A percentile compares a stretch with the other conserved stretches of the same genome.
Evolutionary conservation across 1,139 yeast genomes (phyloP).

Genomic region (Hyphopichia pseudoburtonii): DNA sequence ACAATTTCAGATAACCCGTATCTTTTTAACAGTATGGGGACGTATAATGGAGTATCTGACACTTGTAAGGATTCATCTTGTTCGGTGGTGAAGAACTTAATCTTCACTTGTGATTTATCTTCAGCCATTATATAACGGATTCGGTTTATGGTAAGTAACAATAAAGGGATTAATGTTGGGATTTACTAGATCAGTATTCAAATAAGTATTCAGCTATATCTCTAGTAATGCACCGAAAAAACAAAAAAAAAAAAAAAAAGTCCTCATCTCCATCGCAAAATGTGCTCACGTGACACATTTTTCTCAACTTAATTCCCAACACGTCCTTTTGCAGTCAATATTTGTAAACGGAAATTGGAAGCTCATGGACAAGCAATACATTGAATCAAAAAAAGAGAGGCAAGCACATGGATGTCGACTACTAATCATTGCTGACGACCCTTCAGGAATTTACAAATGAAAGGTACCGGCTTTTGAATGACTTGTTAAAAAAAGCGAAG

Average conservation of each 20-base stretch:
- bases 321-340: too few species aligned
- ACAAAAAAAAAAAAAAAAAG: constrained; percentile 5
- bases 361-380: too few species aligned
- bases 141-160: too few species aligned
- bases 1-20: constrained; percentile 94
- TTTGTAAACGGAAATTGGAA: too few species aligned
- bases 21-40: constrained; percentile 82
- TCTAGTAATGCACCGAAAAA: constrained; percentile 7
- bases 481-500: too few species aligned
- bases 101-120: constrained; percentile 55
- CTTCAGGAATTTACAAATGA: too few species aligned
- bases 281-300: constrained; percentile 1
- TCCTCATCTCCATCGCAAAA: constrained; percentile 3
- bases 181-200: constrained; percentile 3
- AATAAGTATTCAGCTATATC: constrained; percentile 3
- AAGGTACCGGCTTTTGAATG: too few species aligned
- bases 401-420: too few species aligned
- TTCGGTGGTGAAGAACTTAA: constrained; percentile 84
- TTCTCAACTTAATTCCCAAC: too few species aligned
- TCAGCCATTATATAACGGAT: too few species aligned
- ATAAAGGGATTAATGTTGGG: not conserved
- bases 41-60: constrained; percentile 81
- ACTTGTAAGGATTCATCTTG: constrained; percentile 70
- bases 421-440: too few species aligned
- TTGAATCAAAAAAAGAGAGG: too few species aligned